A percentile compares a stretch with the other conserved stretches of the same genome.
Conservation (phyloP, 768 basidiomycete species). For the Myochromella boudieri region DNA sequence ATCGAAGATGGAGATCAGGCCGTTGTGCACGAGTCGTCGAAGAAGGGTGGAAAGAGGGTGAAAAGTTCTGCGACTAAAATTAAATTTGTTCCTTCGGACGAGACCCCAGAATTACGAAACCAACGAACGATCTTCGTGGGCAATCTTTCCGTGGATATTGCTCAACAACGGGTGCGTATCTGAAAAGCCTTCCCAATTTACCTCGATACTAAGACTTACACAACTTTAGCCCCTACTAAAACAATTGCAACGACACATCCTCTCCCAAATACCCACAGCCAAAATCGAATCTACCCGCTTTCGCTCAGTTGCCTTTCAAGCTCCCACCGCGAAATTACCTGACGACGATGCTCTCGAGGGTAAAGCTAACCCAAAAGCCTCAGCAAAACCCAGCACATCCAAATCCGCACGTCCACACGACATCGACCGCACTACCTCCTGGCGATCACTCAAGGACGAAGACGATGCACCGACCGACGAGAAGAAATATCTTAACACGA, state of each 20-base stretch:
- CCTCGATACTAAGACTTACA: slow-evolving; percentile 2
- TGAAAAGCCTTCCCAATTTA: neutral
- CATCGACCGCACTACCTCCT: slow-evolving; percentile 56
- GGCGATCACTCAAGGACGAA: slow-evolving; percentile 51
- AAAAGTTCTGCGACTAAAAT: slow-evolving; percentile 23
- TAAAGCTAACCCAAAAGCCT: slow-evolving; percentile 27
- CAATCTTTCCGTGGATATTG: slow-evolving; percentile 77
- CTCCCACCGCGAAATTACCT: slow-evolving; percentile 68
- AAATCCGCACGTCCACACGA: slow-evolving; percentile 48
- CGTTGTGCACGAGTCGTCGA: slow-evolving; percentile 62
- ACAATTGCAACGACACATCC: slow-evolving; percentile 73
- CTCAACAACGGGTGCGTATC: slow-evolving; percentile 67
- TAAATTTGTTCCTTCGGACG: slow-evolving; percentile 63
- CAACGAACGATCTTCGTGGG: slow-evolving; percentile 90
- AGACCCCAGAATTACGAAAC: slow-evolving; percentile 73
- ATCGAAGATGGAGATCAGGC: no score
- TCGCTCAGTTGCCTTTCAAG: slow-evolving; percentile 89
- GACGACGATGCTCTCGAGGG: slow-evolving; percentile 34
- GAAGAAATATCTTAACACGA: slow-evolving; percentile 72
- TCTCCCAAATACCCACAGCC: slow-evolving; percentile 66
- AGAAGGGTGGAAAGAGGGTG: slow-evolving; percentile 32
- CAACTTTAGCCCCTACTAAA: slow-evolving; percentile 67
- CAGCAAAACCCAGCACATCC: slow-evolving; percentile 20
- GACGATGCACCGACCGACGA: slow-evolving; percentile 41
- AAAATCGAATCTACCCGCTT: slow-evolving; percentile 93